Conservation (phyloP, 495 filamentous ascomycete species). For the Bacidia rubella region DNA sequence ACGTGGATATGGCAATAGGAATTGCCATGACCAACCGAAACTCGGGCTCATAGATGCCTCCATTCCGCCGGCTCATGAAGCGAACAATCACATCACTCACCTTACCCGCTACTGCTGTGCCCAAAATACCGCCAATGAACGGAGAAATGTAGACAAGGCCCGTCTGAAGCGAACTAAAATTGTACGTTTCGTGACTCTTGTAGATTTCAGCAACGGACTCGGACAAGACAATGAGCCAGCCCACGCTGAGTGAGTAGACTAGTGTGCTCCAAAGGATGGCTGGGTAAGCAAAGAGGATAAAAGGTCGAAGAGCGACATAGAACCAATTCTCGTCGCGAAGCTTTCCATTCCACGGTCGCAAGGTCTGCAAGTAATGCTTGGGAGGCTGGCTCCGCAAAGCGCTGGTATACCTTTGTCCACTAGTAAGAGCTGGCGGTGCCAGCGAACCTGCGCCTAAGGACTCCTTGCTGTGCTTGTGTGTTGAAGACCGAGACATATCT, state of each 20-base stretch:
- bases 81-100: constrained; percentile 74
- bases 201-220: constrained; percentile 73
- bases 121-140: constrained; percentile 77
- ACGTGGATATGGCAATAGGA: constrained; percentile 65
- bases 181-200: constrained; percentile 48
- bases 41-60: constrained; percentile 89
- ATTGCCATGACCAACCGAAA: constrained; percentile 86
- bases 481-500: background rate
- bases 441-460: constrained; percentile 6
- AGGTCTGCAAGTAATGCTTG: constrained; percentile 54
- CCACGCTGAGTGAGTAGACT: constrained; percentile 80
- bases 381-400: constrained; percentile 44
- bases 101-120: constrained; percentile 81
- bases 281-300: constrained; percentile 79
- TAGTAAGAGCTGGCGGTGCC: background rate
- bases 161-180: constrained; percentile 65
- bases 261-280: constrained; percentile 80
- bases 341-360: constrained; percentile 63
- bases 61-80: constrained; percentile 70
- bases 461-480: constrained; percentile 4
- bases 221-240: constrained; percentile 91
- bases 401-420: constrained; percentile 40
- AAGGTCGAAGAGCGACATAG: constrained; percentile 60
- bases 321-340: constrained; percentile 69
- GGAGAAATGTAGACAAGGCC: constrained; percentile 85